phyloP scores from a whole-genome alignment of 371 early-diverging fungal species.

The Lichtheimia ramosa region DNA sequence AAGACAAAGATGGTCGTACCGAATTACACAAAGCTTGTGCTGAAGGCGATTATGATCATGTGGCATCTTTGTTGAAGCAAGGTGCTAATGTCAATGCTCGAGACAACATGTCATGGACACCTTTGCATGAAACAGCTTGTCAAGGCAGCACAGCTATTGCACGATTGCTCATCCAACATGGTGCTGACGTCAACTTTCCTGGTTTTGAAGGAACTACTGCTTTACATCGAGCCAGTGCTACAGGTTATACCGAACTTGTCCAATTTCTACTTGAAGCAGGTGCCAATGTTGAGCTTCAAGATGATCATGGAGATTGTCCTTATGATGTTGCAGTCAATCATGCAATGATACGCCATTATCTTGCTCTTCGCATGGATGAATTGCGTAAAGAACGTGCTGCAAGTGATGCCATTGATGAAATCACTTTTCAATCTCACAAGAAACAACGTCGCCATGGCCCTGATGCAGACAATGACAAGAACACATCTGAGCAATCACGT shows the following conservation, averaged over 20 bases:
- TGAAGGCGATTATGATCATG: constrained; percentile 21
- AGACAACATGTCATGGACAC: constrained; percentile 71
- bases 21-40: constrained; percentile 33
- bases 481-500: constrained; percentile 11
- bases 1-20: constrained; percentile 32
- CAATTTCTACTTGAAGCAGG: constrained; percentile 64
- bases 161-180: constrained; percentile 65
- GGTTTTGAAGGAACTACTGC: constrained; percentile 65
- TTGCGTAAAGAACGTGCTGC: constrained; percentile 34
- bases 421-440: constrained; percentile 33
- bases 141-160: constrained; percentile 66
- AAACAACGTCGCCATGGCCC: constrained; percentile 31
- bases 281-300: constrained; percentile 57
- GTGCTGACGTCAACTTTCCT: constrained; percentile 68
- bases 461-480: constrained; percentile 14
- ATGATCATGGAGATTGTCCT: constrained; percentile 53
- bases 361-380: constrained; percentile 45
- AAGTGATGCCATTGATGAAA: constrained; percentile 32
- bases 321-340: constrained; percentile 50
- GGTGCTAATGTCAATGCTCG: constrained; percentile 77
- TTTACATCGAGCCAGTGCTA: constrained; percentile 70
- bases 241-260: constrained; percentile 60
- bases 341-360: constrained; percentile 25
- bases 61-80: constrained; percentile 31
- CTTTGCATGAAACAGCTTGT: constrained; percentile 81